Evolutionary conservation across 805 yeast genomes (phyloP), one percentile per base, ranked within the genome.

Genomic region (Yamadazyma takamatsuzukensis): DNA sequence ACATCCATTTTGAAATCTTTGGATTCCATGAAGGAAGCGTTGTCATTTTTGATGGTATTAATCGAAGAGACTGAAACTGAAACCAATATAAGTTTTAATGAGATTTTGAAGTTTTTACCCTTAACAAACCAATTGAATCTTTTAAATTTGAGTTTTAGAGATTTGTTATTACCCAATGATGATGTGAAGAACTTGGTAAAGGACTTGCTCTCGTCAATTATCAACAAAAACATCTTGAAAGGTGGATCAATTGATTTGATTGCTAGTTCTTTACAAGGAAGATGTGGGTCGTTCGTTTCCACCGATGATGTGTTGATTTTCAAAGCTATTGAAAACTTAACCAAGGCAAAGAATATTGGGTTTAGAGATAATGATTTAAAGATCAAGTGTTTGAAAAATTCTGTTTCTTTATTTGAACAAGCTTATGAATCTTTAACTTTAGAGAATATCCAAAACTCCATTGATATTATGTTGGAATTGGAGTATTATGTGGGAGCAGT

Each of bases 221-320:
- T 93, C 41, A 89, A 89, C 59, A 83, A 83, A 54, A 86, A 84
- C 44, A 88, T 93, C 36, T 71, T 85, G 23, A 78, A 84, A 43
- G 97, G 98, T n/a, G 90, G 86, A 4, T 83, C 95, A 0, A 90
- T 93, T 27, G 97, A 90, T 53, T 69, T 82, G 36, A 85, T 90
- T 32, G 95, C 97, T 1, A 78, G 80, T 21, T 78, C 89, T 1
- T 64, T 93, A 32, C 96, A 93, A 58, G 94, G 86, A 34, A 80
- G 90, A 39, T 93, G 98, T 66, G 95, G 95, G 1, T 79, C 95
- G 0, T 93, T 88, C 59, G 93, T 97, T 51, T 86, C 97, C 0
- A 78, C 95, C 11, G 86, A 83, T 44, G 98, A 93, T 58, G 96
- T 93, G 17, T 72, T 88, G 39, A 85, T 93, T 10, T 93, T 89